Conservation (phyloP, 2,329 filamentous ascomycete genomes). For the Xylariomycetidae sp. region DNA sequence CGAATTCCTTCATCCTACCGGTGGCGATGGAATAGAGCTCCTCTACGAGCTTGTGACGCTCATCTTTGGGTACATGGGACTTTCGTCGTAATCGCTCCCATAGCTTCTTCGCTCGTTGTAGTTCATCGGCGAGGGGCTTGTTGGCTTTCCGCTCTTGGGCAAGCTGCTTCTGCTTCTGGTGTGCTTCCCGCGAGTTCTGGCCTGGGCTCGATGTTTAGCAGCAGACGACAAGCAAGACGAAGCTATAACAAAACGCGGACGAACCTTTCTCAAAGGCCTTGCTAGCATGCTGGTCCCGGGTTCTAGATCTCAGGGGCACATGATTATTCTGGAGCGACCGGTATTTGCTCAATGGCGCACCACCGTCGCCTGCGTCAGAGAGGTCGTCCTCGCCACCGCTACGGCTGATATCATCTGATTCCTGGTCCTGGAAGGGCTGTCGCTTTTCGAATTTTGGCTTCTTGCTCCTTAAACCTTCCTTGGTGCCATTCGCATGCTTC, state of each 20-base stretch:
- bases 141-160: conserved; percentile 84
- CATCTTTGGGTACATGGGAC: conserved; percentile 85
- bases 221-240: conserved; percentile 2
- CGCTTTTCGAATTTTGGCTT: conserved; percentile 30
- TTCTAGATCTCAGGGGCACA: conserved; percentile 22
- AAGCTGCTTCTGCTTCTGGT: conserved; percentile 87
- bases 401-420: conserved; percentile 33
- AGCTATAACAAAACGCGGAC: conserved; percentile 11
- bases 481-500: conserved; percentile 50
- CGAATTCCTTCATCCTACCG: conserved; percentile 87
- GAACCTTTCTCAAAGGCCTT: conserved; percentile 40
- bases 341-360: too few species aligned
- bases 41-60: conserved; percentile 79
- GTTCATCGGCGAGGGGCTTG: conserved; percentile 87
- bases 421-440: conserved; percentile 32
- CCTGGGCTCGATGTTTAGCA: conserved; percentile 31
- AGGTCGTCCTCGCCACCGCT: conserved; percentile 34
- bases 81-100: conserved; percentile 94
- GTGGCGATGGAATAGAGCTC: conserved; percentile 92
- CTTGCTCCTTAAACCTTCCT: conserved; percentile 35
- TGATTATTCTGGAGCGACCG: too few species aligned
- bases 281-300: conserved; percentile 26
- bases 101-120: conserved; percentile 87
- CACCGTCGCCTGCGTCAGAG: conserved; percentile 51
- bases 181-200: conserved; percentile 75